These are phyloP conservation scores for Scopulariopsis brevicaulis DNA, from an alignment of 2,329 filamentous ascomycete genomes.

Conservation along the genomic window DNA sequence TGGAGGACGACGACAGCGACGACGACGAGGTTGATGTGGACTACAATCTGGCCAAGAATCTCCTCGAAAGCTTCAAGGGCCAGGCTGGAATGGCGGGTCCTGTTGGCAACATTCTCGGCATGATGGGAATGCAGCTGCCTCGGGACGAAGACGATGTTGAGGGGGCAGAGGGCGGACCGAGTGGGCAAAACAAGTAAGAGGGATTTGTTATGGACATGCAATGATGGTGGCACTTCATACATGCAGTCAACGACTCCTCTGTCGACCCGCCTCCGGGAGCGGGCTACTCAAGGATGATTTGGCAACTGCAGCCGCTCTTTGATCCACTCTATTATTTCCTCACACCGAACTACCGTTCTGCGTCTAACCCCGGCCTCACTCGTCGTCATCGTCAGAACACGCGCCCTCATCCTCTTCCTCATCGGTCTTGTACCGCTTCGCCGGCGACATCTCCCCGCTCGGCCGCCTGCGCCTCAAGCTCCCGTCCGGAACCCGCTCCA, in stretches of 20 bases:
- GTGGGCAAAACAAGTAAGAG: not conserved
- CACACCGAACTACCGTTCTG: not conserved
- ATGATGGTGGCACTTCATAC: not conserved
- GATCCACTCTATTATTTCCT: not conserved
- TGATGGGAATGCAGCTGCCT: slow-evolving; percentile 76
- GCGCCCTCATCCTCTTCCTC: slow-evolving; percentile 2
- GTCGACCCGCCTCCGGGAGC: not conserved
- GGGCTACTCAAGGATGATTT: not conserved
- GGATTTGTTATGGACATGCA: not conserved
- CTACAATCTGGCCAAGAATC: slow-evolving; percentile 78
- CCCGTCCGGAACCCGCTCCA: slow-evolving; percentile 6
- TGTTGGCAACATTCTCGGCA: slow-evolving; percentile 72
- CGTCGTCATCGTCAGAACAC: not conserved
- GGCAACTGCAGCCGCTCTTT: not conserved
- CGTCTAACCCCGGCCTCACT: not conserved
- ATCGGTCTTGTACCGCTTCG: slow-evolving; percentile 28
- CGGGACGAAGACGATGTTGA: slow-evolving; percentile 57
- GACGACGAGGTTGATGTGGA: slow-evolving; percentile 43
- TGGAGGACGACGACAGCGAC: slow-evolving; percentile 29
- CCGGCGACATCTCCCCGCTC: slow-evolving; percentile 28
- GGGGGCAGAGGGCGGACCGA: slow-evolving; percentile 10
- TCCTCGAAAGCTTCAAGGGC: slow-evolving; percentile 85
- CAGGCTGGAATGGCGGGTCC: slow-evolving; percentile 81
- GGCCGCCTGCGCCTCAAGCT: slow-evolving; percentile 17
- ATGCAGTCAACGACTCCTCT: not conserved